Evolutionary conservation across 192 early-diverging fungal species (phyloP), one percentile per base, ranked within the genome.

Genomic region (Allomyces macrogynus): DNA sequence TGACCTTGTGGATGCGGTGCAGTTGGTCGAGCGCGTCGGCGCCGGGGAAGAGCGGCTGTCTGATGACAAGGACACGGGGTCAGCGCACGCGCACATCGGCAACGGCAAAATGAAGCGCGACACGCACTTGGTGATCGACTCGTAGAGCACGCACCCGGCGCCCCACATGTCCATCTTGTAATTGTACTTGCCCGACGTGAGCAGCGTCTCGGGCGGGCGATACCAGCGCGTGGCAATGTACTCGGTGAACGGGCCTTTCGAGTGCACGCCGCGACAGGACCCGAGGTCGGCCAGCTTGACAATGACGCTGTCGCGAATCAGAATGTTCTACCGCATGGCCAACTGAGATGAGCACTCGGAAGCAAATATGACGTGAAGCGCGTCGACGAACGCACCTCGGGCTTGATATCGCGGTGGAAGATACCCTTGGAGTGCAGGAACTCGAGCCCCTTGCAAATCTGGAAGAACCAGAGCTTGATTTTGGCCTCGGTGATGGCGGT

Each of bases 161-260:
- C 80, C 77, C 82, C 82, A 84, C 18, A 81, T 71, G 69, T 84
- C 82, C 80, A 84, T 82, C 63, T 80, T 80, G 69, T 66, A 80
- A 18, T 65, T 72, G 69, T 84, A 84, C 20, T 73, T 71, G 26
- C 82, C 82, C 27, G 76, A 73, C 63, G 74, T 76, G 18, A 84
- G 77, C n/a, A 84, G 68, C 67, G 81, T 83, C 66, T 84, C 82
- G 24, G 82, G 82, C 0, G 80, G 75, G n/a, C 82, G 71, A 65
- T 84, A 84, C 82, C 82, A 84, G 43, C 82, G 68, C 5, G 82
- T 84, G 5, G 82, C 82, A 66, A 84, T 84, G 73, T 84, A 84
- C 67, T 82, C 80, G n/a, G 82, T 84, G 69, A 78, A 84, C 24
- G 82, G 82, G 32, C 69, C 81, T 54, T 81, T 82, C 42, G 78